Evolutionary conservation across 164 flowering plant genomes (phyloP), one percentile per base, ranked within the genome.

Genomic region (Umbilicus rupestris): DNA sequence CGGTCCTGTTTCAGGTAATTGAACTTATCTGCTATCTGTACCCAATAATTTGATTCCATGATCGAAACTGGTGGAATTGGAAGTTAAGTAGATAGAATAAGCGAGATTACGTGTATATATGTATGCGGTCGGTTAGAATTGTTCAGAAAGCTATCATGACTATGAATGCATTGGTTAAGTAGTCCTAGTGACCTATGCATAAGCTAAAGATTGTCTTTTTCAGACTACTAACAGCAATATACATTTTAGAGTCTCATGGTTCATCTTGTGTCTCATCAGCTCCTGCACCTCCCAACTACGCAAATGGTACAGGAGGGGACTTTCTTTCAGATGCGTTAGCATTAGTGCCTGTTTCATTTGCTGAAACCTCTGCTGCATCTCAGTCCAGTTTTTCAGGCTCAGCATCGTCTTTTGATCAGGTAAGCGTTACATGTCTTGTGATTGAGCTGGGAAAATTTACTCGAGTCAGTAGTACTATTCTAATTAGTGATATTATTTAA

Each of bases 231-330:
- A 31, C 15, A 2, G 22, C 33, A 22, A 10, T 6, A n/a, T 60
- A 17, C 39, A 30, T 10, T 30, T 30, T 17, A 55, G 22, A 7
- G 17, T n/a, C 11, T 60, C 19, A 31, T 2, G 9, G 8, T 60
- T 31, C 11, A 15, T 60, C 39, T 30, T 31, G 12, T 55, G 26
- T 1, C 14, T 37, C 20, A 60, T 17, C 39, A 60, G 87, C 85
- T 73, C 76, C 83, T 39, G 78, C 87, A 50, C 35, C 77, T 70
- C 57, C 83, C 52, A 76, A 30, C 60, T 52, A 52, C 58, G 28
- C 88, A 64, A 78, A 64, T 66, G 75, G 58, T 81, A 76, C 79
- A 66, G 96, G 87, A 66, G 66, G 82, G 75, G 99, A 91, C 70
- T 72, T 88, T 28, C 82, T 91, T 26, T 68, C 83, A 29, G 83